Evolutionary conservation across 2,329 filamentous ascomycete genomes (phyloP).

Genomic region (Sporothrix dimorphospora): DNA sequence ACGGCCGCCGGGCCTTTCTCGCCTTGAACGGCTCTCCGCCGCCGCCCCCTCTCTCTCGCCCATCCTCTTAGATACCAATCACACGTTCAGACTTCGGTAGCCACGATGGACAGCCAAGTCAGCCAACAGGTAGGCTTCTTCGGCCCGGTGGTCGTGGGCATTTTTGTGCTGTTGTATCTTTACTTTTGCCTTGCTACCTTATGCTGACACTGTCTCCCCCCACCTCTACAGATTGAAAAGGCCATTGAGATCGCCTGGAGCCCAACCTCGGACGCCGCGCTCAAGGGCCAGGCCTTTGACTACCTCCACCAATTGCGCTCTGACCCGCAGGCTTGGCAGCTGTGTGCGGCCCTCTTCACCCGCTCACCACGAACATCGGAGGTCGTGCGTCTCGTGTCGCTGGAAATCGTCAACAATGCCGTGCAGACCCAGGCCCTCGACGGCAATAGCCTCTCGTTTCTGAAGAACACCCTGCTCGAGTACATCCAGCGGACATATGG

Average conservation of each 20-base stretch:
- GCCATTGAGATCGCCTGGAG: constrained; percentile 94
- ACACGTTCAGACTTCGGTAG: background rate
- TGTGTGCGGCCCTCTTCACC: constrained; percentile 84
- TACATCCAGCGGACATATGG: constrained; percentile 81
- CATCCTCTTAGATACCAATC: background rate
- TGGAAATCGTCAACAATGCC: constrained; percentile 92
- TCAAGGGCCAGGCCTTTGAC: constrained; percentile 82
- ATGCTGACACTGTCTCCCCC: background rate
- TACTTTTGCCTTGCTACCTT: background rate
- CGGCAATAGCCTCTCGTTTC: constrained; percentile 68
- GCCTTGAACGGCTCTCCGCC: constrained; percentile 21
- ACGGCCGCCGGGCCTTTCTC: constrained; percentile 17
- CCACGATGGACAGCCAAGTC: constrained; percentile 28
- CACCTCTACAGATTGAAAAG: constrained; percentile 72
- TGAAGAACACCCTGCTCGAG: constrained; percentile 79
- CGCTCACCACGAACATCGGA: constrained; percentile 76
- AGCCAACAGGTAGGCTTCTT: constrained; percentile 26
- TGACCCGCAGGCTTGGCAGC: constrained; percentile 86
- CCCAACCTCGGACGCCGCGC: constrained; percentile 70
- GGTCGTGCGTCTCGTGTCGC: constrained; percentile 82
- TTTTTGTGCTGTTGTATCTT: background rate
- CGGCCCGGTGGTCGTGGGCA: background rate
- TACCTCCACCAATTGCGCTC: constrained; percentile 78
- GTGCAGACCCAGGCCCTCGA: constrained; percentile 81
- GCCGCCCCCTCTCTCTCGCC: background rate